Evolutionary conservation across 73 alveolate species (phyloP).

Genomic region (Paramecium caudatum): DNA sequence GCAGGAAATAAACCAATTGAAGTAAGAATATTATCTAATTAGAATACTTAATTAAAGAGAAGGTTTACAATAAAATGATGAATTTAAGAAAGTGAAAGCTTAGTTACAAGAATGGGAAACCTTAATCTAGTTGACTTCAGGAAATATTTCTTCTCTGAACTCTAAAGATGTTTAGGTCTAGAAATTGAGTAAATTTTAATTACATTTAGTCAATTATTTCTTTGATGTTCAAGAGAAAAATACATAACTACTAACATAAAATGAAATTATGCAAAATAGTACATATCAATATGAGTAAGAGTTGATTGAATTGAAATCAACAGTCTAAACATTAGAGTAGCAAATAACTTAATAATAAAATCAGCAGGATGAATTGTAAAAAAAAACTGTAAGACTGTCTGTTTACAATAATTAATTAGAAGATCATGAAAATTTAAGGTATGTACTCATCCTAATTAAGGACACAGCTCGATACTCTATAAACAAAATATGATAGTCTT

Average conservation of each 20-base stretch:
- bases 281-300: background rate
- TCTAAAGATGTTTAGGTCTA: conserved; percentile 28
- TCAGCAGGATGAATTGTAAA: background rate
- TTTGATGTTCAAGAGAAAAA: background rate
- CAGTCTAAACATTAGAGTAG: background rate
- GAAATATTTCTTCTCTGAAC: background rate
- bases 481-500: conserved; percentile 39
- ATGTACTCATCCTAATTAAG: background rate
- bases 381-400: conserved; percentile 30
- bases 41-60: background rate
- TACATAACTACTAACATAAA: background rate
- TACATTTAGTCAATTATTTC: background rate
- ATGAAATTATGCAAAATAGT: background rate
- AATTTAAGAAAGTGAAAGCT: background rate
- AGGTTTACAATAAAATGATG: background rate
- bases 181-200: background rate
- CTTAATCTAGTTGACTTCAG: background rate
- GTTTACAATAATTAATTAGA: background rate
- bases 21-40: no score
- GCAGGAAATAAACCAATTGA: no score
- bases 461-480: background rate
- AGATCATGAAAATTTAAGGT: conserved; percentile 7
- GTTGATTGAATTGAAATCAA: background rate
- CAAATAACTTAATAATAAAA: background rate
- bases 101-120: conserved; percentile 27